A percentile compares a stretch with the other conserved stretches of the same genome.
phyloP scores from a whole-genome alignment of 345 rosid species.

The Geranium brycei region DNA sequence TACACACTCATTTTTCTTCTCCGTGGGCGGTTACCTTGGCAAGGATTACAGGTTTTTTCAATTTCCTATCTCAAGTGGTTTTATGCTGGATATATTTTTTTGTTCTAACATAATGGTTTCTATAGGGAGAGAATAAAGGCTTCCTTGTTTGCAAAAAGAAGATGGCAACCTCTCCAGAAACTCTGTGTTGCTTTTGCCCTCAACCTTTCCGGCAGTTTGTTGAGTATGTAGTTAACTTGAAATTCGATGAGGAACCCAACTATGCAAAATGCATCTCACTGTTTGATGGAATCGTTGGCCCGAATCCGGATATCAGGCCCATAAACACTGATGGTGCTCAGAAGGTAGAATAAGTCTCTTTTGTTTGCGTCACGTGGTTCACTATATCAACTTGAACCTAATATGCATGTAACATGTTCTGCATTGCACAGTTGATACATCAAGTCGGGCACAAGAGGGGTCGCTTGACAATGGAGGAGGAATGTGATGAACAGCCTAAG shows the following conservation, averaged over 20 bases:
- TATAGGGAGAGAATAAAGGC: slow-evolving; percentile 90
- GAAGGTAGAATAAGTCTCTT: slow-evolving; percentile 37
- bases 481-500: slow-evolving; percentile 89
- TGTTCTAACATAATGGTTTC: slow-evolving; percentile 12
- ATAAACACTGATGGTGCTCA: slow-evolving; percentile 95
- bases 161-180: slow-evolving; percentile 94
- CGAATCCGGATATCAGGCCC: slow-evolving; percentile 90
- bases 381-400: slow-evolving; percentile 5
- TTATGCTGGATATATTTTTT: no score
- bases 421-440: slow-evolving; percentile 56
- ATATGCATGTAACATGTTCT: slow-evolving; percentile 6
- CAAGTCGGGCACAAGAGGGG: slow-evolving; percentile 98
- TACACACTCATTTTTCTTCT: slow-evolving; percentile 94
- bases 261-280: slow-evolving; percentile 88
- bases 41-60: slow-evolving; percentile 76
- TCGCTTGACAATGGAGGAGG: slow-evolving; percentile 69
- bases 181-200: slow-evolving; percentile 81
- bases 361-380: no score
- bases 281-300: slow-evolving; percentile 82
- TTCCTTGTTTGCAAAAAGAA: slow-evolving; percentile 95
- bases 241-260: slow-evolving; percentile 92
- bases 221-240: slow-evolving; percentile 83
- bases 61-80: background rate
- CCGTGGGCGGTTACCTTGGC: slow-evolving; percentile 97
- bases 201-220: slow-evolving; percentile 79